Conservation (phyloP, 805 yeast species). For the Suhomyces vadensis region DNA sequence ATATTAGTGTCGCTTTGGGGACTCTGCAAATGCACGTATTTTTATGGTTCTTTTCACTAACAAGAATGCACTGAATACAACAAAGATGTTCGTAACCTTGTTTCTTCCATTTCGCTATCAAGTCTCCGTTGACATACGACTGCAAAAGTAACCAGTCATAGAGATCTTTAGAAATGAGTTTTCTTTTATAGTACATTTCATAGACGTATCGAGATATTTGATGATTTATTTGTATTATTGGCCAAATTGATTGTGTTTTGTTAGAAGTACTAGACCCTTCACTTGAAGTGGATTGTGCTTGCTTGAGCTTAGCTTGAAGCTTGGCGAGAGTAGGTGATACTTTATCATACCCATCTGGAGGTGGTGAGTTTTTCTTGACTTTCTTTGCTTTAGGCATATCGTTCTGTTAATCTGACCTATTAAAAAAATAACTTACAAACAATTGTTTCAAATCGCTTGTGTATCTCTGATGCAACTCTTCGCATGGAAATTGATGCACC, state of each 20-base stretch:
- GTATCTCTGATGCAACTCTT: neutral
- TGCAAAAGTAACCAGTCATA: conserved; percentile 74
- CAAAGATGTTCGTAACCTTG: conserved; percentile 86
- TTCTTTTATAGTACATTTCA: conserved; percentile 68
- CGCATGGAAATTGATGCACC: neutral
- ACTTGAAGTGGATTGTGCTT: conserved; percentile 40
- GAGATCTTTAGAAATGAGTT: conserved; percentile 63
- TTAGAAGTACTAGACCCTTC: conserved; percentile 46
- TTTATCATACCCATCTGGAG: conserved; percentile 75
- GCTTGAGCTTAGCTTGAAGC: conserved; percentile 59
- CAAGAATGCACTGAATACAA: conserved; percentile 75
- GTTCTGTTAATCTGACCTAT: no score
- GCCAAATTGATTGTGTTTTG: conserved; percentile 63
- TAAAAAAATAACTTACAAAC: neutral
- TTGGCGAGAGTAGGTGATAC: conserved; percentile 65
- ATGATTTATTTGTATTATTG: conserved; percentile 67
- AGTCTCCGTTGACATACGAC: conserved; percentile 61
- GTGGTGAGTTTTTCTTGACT: conserved; percentile 23
- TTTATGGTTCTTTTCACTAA: conserved; percentile 55
- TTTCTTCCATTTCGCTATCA: conserved; percentile 81
- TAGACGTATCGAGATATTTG: conserved; percentile 76
- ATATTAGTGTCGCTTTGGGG: conserved; percentile 57
- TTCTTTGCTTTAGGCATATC: conserved; percentile 12
- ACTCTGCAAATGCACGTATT: conserved; percentile 85
- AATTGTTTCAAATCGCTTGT: no score